Conservation (phyloP, 2,329 filamentous ascomycete species). For the Rhynchosporium graminicola region DNA sequence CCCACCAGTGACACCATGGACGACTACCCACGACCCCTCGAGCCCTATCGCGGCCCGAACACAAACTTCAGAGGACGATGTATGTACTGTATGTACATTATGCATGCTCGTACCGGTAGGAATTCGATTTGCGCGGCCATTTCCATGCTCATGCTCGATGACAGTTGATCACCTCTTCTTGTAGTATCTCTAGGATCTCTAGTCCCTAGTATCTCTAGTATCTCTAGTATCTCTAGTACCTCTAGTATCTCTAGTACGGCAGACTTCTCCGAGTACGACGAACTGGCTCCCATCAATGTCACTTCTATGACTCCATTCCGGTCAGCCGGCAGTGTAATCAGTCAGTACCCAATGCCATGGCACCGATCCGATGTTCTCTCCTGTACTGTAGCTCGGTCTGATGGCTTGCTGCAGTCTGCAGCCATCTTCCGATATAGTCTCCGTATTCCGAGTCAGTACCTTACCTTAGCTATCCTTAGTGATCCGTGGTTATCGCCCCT, state of each 20-base stretch:
- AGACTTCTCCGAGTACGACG: too few species aligned
- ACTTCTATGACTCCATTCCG: not conserved
- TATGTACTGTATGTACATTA: too few species aligned
- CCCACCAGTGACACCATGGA: too few species aligned
- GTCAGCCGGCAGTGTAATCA: not conserved
- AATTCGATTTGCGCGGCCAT: too few species aligned
- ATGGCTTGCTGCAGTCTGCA: conserved; percentile 19
- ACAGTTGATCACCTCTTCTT: not conserved
- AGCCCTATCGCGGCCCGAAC: conserved; percentile 1
- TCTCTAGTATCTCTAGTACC: too few species aligned
- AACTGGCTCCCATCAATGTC: not conserved
- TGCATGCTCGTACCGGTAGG: too few species aligned
- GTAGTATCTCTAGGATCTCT: too few species aligned
- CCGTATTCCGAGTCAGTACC: not conserved
- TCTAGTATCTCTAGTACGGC: too few species aligned
- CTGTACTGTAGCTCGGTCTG: not conserved
- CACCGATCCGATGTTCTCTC: not conserved
- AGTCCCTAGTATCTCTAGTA: too few species aligned
- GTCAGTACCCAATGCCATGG: not conserved
- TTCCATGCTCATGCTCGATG: not conserved
- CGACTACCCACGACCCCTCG: not conserved
- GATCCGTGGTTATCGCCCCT: not conserved
- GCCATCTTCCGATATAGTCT: conserved; percentile 16
- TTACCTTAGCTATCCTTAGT: too few species aligned
- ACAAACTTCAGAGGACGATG: too few species aligned